Evolutionary conservation across 345 rosid genomes (phyloP).

Genomic region (Combretum micranthum): DNA sequence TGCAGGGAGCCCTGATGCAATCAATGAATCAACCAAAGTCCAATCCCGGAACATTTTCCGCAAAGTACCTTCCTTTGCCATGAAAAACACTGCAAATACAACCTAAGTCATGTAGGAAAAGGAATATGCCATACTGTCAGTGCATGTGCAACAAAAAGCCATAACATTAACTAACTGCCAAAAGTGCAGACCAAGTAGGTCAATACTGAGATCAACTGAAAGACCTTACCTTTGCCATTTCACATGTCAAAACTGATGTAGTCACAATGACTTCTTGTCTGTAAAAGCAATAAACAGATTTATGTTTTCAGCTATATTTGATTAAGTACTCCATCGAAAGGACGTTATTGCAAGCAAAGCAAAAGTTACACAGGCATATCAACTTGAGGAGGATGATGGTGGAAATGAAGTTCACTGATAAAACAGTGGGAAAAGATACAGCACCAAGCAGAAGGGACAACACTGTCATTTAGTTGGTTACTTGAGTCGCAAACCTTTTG

Average conservation of each 20-base stretch:
- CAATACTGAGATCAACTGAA: background rate
- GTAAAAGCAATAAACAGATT: constrained; percentile 12
- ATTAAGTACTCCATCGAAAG: background rate
- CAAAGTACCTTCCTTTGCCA: constrained; percentile 78
- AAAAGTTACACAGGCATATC: too few relatives aligned
- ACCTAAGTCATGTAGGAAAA: constrained; percentile 40
- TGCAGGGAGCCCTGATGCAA: constrained; percentile 97
- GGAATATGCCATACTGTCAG: background rate
- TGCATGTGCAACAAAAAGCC: background rate
- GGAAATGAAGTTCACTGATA: too few relatives aligned
- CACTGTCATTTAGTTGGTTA: too few relatives aligned
- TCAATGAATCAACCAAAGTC: constrained; percentile 81
- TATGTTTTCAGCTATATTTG: constrained; percentile 1
- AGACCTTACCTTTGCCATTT: constrained; percentile 65
- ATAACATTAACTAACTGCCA: background rate
- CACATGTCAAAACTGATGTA: constrained; percentile 82
- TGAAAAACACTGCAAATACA: constrained; percentile 63
- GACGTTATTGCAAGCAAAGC: background rate
- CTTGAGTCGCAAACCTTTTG: too few relatives aligned
- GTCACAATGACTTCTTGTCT: constrained; percentile 90
- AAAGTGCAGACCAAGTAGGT: background rate
- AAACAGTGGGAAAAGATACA: too few relatives aligned
- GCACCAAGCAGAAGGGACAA: too few relatives aligned
- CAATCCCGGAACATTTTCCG: constrained; percentile 56
- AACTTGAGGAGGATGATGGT: too few relatives aligned